Evolutionary conservation across 805 yeast genomes (phyloP).

Genomic region (Hanseniaspora valbyensis): DNA sequence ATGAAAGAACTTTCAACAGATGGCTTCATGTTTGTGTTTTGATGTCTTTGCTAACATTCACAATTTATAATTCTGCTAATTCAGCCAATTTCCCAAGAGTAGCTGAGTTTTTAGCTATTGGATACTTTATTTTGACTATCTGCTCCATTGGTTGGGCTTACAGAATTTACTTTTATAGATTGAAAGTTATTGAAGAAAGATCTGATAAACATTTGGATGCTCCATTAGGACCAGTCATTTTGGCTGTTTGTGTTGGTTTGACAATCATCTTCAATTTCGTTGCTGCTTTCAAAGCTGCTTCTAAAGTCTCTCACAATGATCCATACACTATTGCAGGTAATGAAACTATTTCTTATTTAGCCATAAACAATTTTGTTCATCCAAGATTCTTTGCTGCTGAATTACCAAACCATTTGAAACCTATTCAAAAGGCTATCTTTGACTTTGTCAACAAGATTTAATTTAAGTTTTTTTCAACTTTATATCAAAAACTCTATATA

Average conservation of each 20-base stretch:
- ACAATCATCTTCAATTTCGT: conserved; percentile 64
- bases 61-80: conserved; percentile 65
- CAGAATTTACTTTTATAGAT: conserved; percentile 56
- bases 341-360: not conserved
- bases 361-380: not conserved
- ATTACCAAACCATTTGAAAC: conserved; percentile 21
- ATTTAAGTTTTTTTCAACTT: too few species aligned
- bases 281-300: conserved; percentile 45
- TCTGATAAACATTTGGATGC: conserved; percentile 83
- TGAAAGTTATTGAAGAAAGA: conserved; percentile 63
- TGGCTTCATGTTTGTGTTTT: conserved; percentile 88
- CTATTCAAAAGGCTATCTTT: conserved; percentile 27
- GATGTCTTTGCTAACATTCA: conserved; percentile 72
- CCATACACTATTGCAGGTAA: conserved; percentile 11
- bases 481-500: too few species aligned
- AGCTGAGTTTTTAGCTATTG: conserved; percentile 63
- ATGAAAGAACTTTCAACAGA: conserved; percentile 91
- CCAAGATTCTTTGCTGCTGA: conserved; percentile 1
- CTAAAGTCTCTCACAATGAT: conserved; percentile 17
- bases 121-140: conserved; percentile 68
- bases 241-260: conserved; percentile 56
- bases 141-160: conserved; percentile 89
- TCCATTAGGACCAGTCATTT: conserved; percentile 74
- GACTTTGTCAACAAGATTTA: conserved; percentile 29
- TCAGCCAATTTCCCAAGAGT: conserved; percentile 51